Base-by-base conservation (phyloP, 148 eudicot genomes). In the Heliosperma pusillum region DNA sequence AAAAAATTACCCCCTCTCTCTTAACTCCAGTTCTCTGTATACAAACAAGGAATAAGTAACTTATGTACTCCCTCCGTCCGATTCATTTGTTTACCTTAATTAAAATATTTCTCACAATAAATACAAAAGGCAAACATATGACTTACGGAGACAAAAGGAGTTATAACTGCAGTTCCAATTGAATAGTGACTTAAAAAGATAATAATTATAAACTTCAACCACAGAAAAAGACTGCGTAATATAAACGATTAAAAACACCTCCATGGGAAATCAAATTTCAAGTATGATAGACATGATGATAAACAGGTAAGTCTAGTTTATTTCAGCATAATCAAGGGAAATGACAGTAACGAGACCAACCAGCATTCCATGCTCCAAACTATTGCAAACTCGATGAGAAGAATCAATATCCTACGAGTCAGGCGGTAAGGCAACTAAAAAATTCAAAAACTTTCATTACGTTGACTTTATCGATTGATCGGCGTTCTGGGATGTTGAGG, bases 401-500 rank as follows among this genome's bases (percentile, higher is more conserved):
- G 2, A 50, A 27, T 26, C 15, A 30, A 61, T 22, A 29, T 20
- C 74, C 62, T 47, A 47, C 53, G 15, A 47, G n/a, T n/a, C n/a
- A n/a, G n/a, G n/a, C 12, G 2, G 53, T 47, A 50, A 50, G 19
- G 55, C 55, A 52, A 29, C 12, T 33, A 17, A 1, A 63, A 1
- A 12, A 19, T 24, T 55, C 22, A 3, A 42, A 52, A 42, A 21
- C 36, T 65, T 17, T 47, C 15, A 45, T 9, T 9, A 20, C 21
- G 2, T 4, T 24, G 65, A 29, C 58, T 75, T 73, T 75, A 83
- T 75, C 59, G 80, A 71, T 26, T 74, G 25, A 57, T 61, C 80
- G 7, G 80, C 66, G 69, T 82, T 80, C 75, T 83, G 82, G 0
- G 85, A 30, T 20, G 85, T 71, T n/a, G 68, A 76, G 40, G 77